A percentile compares a stretch with the other conserved stretches of the same genome.
Evolutionary conservation across 225 moss, liverwort and hornwort genomes (phyloP).

Genomic region (Physcomitrellopsis africana): DNA sequence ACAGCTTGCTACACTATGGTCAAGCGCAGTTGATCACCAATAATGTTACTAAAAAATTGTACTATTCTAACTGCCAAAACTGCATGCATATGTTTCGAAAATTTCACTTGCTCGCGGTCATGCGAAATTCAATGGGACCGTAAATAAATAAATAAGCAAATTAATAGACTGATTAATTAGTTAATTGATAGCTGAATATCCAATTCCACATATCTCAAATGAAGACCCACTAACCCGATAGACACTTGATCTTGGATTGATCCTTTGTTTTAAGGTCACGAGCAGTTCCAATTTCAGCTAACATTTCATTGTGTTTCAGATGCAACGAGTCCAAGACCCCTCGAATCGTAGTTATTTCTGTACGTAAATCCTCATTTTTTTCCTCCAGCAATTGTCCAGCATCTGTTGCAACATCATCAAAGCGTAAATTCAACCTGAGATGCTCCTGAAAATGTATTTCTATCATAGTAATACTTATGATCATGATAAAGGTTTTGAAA

Average conservation of each 20-base stretch:
- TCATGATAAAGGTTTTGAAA: neutral
- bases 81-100: slow-evolving; percentile 18
- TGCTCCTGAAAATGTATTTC: neutral
- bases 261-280: slow-evolving; percentile 79
- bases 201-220: neutral
- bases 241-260: slow-evolving; percentile 81
- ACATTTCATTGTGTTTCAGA: slow-evolving; percentile 86
- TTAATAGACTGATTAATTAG: no score
- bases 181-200: no score
- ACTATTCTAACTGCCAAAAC: slow-evolving; percentile 16
- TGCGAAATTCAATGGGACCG: neutral
- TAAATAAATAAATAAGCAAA: neutral
- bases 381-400: slow-evolving; percentile 73
- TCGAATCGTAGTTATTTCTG: slow-evolving; percentile 71
- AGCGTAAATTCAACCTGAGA: slow-evolving; percentile 15
- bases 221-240: slow-evolving; percentile 56
- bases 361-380: slow-evolving; percentile 77
- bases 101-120: slow-evolving; percentile 13
- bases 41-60: neutral
- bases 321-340: slow-evolving; percentile 82
- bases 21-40: neutral
- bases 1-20: slow-evolving; percentile 12
- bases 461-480: neutral
- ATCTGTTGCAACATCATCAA: slow-evolving; percentile 54
- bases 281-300: slow-evolving; percentile 67